phyloP scores from a whole-genome alignment of 495 filamentous ascomycete species.

The Aspergillus homomorphus region DNA sequence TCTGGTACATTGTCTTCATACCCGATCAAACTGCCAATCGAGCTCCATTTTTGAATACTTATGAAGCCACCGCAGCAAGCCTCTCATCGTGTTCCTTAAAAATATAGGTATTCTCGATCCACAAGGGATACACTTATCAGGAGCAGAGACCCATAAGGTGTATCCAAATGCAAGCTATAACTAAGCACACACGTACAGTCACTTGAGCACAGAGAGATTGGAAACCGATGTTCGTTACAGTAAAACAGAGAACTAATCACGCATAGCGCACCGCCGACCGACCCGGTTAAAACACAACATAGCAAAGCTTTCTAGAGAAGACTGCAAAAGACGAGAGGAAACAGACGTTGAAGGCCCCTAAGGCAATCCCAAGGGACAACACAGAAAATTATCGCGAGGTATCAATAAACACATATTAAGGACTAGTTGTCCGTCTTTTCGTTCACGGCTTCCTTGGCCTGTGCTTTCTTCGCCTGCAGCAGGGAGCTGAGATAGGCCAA shows the following conservation, averaged over 20 bases:
- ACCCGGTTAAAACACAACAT: not conserved
- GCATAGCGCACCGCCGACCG: not conserved
- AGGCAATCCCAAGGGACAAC: constrained; percentile 13
- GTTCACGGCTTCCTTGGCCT: constrained; percentile 54
- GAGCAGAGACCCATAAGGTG: not conserved
- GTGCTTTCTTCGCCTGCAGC: constrained; percentile 57
- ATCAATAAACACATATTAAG: constrained; percentile 6
- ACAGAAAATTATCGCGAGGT: not conserved
- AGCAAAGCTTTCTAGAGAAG: constrained; percentile 6
- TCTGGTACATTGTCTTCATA: no score
- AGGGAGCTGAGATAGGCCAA: constrained; percentile 55
- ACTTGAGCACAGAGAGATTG: not conserved
- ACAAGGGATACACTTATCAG: not conserved
- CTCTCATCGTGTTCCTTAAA: not conserved
- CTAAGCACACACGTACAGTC: not conserved
- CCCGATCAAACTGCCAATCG: no score
- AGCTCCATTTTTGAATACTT: not conserved
- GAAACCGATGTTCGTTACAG: not conserved
- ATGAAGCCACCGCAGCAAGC: not conserved
- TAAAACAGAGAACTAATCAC: not conserved
- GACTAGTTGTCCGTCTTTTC: constrained; percentile 48
- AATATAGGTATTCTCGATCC: not conserved
- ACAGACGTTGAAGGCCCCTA: constrained; percentile 6
- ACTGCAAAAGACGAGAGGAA: constrained; percentile 4
- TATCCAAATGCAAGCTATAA: constrained; percentile 15